phyloP scores from a whole-genome alignment of 441 rosid genomes.

The Gossypium gossypioides region DNA sequence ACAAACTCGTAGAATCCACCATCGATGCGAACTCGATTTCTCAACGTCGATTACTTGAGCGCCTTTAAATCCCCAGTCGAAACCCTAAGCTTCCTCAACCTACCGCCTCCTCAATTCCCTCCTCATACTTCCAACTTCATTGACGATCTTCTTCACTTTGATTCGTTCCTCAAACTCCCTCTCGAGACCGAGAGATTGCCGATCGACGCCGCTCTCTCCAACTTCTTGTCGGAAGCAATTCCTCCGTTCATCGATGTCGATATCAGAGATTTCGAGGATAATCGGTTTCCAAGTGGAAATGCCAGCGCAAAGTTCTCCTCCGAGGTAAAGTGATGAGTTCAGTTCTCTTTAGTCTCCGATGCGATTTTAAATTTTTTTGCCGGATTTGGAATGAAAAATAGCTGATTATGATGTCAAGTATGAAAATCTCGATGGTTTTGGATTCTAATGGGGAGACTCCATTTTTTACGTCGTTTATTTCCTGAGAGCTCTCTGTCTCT shows the following conservation, averaged over 20 bases:
- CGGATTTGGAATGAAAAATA: not conserved
- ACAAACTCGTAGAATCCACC: not conserved
- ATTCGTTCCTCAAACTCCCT: slow-evolving; percentile 20
- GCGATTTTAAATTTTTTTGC: not conserved
- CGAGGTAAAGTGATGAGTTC: slow-evolving; percentile 17
- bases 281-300: slow-evolving; percentile 10
- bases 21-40: slow-evolving; percentile 71
- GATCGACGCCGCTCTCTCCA: slow-evolving; percentile 48
- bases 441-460: not conserved
- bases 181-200: slow-evolving; percentile 30
- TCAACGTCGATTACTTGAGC: slow-evolving; percentile 48
- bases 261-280: slow-evolving; percentile 20
- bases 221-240: slow-evolving; percentile 41
- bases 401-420: not conserved
- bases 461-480: not conserved
- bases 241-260: slow-evolving; percentile 40
- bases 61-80: slow-evolving; percentile 27
- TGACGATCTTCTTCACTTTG: slow-evolving; percentile 27
- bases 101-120: slow-evolving; percentile 43
- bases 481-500: not conserved
- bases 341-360: not conserved
- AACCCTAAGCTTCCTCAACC: slow-evolving; percentile 54
- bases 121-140: slow-evolving; percentile 15
- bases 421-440: not conserved
- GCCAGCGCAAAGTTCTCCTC: slow-evolving; percentile 4